A percentile compares a stretch with the other conserved stretches of the same genome.
phyloP scores from a whole-genome alignment of 306 rosid genomes.

The Trifolium subterraneum region DNA sequence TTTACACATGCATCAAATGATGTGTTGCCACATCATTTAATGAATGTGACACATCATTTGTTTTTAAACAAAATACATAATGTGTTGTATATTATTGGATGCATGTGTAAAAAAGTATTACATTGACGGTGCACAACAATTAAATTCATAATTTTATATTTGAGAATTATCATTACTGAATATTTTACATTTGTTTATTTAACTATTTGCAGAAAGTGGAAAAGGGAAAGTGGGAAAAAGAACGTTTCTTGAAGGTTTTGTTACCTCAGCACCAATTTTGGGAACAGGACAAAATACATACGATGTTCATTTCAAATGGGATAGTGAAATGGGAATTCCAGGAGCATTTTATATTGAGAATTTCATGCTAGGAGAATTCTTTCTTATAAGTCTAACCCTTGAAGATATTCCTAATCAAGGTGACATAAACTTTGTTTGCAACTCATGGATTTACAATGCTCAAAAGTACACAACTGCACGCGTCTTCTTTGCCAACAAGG shows the following conservation, averaged over 20 bases:
- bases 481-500: slow-evolving; percentile 68
- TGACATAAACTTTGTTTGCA: slow-evolving; percentile 55
- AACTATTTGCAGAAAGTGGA: slow-evolving; percentile 45
- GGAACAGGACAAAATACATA: slow-evolving; percentile 44
- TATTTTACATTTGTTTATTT: not conserved
- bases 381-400: slow-evolving; percentile 58
- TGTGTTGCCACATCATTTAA: too few relatives aligned
- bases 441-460: slow-evolving; percentile 67
- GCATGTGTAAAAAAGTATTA: too few relatives aligned
- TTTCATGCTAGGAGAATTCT: slow-evolving; percentile 51
- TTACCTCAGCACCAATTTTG: slow-evolving; percentile 44
- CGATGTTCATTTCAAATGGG: slow-evolving; percentile 51
- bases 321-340: slow-evolving; percentile 53
- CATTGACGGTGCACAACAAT: too few relatives aligned
- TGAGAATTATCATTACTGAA: too few relatives aligned
- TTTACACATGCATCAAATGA: too few relatives aligned
- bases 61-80: too few relatives aligned
- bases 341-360: slow-evolving; percentile 61
- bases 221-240: slow-evolving; percentile 54
- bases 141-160: too few relatives aligned
- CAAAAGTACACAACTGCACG: slow-evolving; percentile 45
- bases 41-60: too few relatives aligned
- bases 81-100: too few relatives aligned
- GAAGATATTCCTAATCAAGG: slow-evolving; percentile 55
- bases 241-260: slow-evolving; percentile 51